Percentiles rank a stretch among this genome's conserved stretches.
Evolutionary conservation across 139 green algal species (phyloP).

Genomic region (Chlamydomonas incerta): DNA sequence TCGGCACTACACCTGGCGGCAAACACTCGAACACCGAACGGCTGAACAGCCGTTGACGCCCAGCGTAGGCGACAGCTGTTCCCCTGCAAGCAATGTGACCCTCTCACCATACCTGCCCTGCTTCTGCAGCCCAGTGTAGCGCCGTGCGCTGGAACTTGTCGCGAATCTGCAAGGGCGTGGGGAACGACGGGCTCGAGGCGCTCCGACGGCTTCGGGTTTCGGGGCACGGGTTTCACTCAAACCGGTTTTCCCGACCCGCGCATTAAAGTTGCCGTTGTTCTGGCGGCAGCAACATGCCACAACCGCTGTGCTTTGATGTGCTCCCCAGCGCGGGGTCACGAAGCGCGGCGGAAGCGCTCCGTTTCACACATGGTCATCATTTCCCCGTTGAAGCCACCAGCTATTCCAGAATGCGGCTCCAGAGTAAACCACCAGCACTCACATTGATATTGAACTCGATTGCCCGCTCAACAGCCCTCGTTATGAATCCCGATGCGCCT

Average conservation of each 20-base stretch:
- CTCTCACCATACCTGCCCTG: neutral
- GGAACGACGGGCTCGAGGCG: too few relatives aligned
- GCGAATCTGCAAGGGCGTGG: neutral
- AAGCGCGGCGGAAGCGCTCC: neutral
- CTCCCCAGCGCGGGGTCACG: too few relatives aligned
- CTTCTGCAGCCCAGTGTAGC: constrained; percentile 64
- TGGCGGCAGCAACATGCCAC: too few relatives aligned
- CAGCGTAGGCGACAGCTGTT: too few relatives aligned
- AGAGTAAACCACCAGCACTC: neutral
- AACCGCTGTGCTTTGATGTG: neutral
- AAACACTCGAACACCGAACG: too few relatives aligned
- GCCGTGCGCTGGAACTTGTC: constrained; percentile 59
- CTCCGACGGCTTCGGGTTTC: too few relatives aligned
- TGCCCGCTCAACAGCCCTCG: constrained; percentile 41
- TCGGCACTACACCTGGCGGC: too few relatives aligned
- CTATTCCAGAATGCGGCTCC: neutral
- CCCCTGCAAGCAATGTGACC: too few relatives aligned
- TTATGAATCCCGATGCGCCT: constrained; percentile 43
- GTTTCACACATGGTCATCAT: neutral
- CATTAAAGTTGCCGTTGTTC: too few relatives aligned
- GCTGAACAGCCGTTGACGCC: too few relatives aligned
- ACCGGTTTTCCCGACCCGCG: too few relatives aligned
- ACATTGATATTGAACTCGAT: constrained; percentile 60
- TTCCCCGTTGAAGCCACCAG: neutral
- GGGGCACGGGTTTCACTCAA: neutral